A percentile compares a stretch with the other conserved stretches of the same genome.
phyloP scores from a whole-genome alignment of 768 basidiomycete genomes.

The Trametes punicea region DNA sequence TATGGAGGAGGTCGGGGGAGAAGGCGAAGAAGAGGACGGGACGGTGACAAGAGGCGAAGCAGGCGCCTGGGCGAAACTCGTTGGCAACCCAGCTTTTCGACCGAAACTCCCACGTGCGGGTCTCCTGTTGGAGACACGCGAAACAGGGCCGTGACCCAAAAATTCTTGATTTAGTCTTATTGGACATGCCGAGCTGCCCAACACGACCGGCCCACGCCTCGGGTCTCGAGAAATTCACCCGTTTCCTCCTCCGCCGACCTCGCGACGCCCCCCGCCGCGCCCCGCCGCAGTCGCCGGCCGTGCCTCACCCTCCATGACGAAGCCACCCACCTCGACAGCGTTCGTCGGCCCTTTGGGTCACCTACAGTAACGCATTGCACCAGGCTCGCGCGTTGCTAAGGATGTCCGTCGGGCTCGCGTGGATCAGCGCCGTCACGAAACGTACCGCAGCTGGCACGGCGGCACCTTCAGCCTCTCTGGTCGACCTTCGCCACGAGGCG shows the following conservation, averaged over 20 bases:
- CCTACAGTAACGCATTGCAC: too few species aligned
- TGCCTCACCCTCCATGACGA: not conserved
- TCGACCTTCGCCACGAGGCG: not conserved
- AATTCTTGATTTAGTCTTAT: slow-evolving; percentile 20
- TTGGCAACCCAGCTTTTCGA: slow-evolving; percentile 22
- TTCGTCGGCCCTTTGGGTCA: not conserved
- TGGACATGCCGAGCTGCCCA: slow-evolving; percentile 5
- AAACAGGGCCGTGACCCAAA: slow-evolving; percentile 18
- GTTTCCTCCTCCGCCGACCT: slow-evolving; percentile 2
- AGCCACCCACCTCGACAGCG: not conserved
- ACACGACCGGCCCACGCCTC: slow-evolving; percentile 10
- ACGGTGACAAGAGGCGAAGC: slow-evolving; percentile 14
- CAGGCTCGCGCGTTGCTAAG: not conserved
- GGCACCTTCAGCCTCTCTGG: not conserved
- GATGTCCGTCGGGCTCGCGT: slow-evolving; percentile 4
- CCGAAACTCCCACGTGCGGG: slow-evolving; percentile 19
- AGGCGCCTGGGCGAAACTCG: slow-evolving; percentile 19
- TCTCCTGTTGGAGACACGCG: slow-evolving; percentile 15
- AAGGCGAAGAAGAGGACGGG: slow-evolving; percentile 20
- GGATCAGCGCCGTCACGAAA: slow-evolving; percentile 7
- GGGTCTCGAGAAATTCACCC: not conserved
- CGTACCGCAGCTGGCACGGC: not conserved
- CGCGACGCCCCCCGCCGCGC: slow-evolving; percentile 8
- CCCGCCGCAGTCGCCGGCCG: slow-evolving; percentile 6
- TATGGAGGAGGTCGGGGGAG: slow-evolving; percentile 11